A percentile compares a stretch with the other conserved stretches of the same genome.
Evolutionary conservation across 2,329 filamentous ascomycete genomes (phyloP).

Genomic region (Calonectria crousiana): DNA sequence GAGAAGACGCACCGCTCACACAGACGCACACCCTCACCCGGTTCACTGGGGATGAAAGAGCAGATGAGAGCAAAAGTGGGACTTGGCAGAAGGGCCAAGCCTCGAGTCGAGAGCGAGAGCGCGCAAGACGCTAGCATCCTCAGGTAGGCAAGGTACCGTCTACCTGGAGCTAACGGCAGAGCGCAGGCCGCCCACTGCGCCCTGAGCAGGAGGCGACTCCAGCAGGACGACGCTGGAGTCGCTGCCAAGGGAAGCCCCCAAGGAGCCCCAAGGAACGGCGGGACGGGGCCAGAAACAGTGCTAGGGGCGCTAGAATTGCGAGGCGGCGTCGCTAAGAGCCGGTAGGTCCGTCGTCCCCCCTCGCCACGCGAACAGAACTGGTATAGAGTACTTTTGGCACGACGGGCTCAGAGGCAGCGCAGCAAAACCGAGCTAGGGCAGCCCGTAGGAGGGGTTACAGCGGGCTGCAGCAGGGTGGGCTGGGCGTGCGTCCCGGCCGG

Average conservation of each 20-base stretch:
- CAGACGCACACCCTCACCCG: background rate
- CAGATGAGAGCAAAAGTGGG: conserved; percentile 18
- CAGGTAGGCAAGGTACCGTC: conserved; percentile 8
- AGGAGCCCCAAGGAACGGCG: background rate
- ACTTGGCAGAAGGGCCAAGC: conserved; percentile 6
- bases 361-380: conserved; percentile 16
- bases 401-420: background rate
- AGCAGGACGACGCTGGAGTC: background rate
- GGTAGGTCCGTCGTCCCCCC: conserved; percentile 14
- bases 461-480: conserved; percentile 15
- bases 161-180: conserved; percentile 21
- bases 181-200: conserved; percentile 9
- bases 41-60: background rate
- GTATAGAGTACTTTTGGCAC: conserved; percentile 11
- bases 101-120: background rate
- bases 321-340: conserved; percentile 9
- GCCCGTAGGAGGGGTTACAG: conserved; percentile 15
- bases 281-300: conserved; percentile 9
- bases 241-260: background rate
- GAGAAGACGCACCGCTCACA: conserved; percentile 3
- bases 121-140: conserved; percentile 1
- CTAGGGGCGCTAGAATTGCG: conserved; percentile 8
- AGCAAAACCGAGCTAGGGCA: conserved; percentile 16
- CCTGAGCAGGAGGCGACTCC: background rate
- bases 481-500: conserved; percentile 19